These are phyloP conservation scores for Exophiala spinifera DNA, from an alignment of 2,329 filamentous ascomycete species.

Conservation along the genomic window DNA sequence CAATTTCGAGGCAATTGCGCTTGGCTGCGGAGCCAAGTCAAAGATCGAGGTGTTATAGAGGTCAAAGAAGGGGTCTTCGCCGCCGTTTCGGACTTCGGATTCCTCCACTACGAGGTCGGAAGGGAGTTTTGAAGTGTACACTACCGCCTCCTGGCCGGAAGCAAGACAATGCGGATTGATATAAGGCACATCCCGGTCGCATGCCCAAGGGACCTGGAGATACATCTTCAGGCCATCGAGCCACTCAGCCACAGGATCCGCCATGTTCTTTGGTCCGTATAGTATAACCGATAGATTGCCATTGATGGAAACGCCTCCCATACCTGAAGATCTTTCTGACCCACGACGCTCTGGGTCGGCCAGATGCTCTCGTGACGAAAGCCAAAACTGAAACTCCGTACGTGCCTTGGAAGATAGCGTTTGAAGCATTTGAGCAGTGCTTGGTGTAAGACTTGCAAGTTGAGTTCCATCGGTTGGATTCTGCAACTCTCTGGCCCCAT, in stretches of 20 bases:
- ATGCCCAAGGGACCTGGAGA: conserved; percentile 29
- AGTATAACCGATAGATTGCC: conserved; percentile 27
- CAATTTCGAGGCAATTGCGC: background rate
- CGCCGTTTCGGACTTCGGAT: no score
- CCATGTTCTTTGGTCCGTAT: conserved; percentile 16
- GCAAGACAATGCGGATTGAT: conserved; percentile 30
- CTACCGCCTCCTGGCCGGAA: background rate
- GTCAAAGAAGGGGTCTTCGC: background rate
- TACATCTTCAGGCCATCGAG: conserved; percentile 28
- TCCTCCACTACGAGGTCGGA: background rate
- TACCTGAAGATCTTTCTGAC: no score
- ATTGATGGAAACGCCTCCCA: background rate
- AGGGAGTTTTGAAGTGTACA: background rate
- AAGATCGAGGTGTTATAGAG: background rate
- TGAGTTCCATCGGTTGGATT: no score
- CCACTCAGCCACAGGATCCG: conserved; percentile 30
- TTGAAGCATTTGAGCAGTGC: no score
- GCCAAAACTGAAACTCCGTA: no score
- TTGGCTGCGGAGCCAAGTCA: background rate
- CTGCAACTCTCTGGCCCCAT: no score
- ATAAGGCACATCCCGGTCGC: conserved; percentile 28
- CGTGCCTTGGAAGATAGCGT: no score
- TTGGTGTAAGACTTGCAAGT: no score
- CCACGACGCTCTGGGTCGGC: no score
- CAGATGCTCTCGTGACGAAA: no score